Conservation (phyloP, 495 filamentous ascomycete genomes). For the Tuber microsphaerosporum region DNA sequence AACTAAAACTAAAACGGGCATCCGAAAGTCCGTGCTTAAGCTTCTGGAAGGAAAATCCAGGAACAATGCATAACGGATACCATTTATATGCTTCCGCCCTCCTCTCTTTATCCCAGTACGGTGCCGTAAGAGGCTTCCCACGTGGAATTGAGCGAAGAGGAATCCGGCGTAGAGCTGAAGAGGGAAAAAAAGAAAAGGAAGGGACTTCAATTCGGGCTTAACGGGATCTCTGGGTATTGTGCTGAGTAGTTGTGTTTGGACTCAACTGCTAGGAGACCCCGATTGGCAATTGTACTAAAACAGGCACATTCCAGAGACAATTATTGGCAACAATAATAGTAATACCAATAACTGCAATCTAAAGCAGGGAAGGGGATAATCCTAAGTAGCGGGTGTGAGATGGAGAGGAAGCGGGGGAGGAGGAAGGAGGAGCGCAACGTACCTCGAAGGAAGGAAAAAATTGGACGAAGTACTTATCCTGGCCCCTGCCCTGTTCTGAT, state of each 20-base stretch:
- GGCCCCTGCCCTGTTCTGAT: constrained; percentile 11
- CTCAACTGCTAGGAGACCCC: neutral
- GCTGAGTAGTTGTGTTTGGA: neutral
- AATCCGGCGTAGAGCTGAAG: neutral
- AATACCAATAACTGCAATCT: neutral
- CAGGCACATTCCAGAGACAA: neutral
- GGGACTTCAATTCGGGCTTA: neutral
- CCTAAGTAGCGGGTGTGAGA: neutral
- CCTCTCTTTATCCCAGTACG: neutral
- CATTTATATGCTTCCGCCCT: neutral
- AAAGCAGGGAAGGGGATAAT: neutral
- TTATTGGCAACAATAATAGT: neutral
- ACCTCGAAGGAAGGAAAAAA: constrained; percentile 4
- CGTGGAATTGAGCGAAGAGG: neutral
- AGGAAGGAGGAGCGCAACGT: neutral
- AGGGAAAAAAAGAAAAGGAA: neutral
- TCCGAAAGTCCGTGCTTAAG: neutral
- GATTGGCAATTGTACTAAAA: neutral
- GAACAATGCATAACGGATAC: neutral
- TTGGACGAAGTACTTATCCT: constrained; percentile 33
- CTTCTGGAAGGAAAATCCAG: neutral
- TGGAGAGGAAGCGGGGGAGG: neutral
- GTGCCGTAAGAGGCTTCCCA: neutral
- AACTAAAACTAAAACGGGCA: neutral
- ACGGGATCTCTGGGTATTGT: neutral